Percentiles rank a stretch among this genome's conserved stretches.
Evolutionary conservation across 352 stramenopile species (phyloP).

Genomic region (Saprolegnia diclina): DNA sequence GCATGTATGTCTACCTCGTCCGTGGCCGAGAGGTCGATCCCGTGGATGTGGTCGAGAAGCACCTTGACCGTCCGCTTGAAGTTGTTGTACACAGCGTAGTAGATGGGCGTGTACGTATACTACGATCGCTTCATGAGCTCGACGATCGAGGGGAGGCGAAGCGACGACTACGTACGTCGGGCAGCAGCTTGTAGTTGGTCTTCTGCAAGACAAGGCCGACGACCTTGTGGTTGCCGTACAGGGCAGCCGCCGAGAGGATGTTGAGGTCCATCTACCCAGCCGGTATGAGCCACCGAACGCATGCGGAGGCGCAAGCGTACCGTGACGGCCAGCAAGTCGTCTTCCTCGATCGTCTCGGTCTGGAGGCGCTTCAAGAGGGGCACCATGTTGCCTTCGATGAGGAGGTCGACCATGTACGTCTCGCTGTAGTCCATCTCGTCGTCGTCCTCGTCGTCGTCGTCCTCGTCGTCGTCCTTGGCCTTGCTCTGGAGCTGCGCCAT

Average conservation of each 20-base stretch:
- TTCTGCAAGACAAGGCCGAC: conserved; percentile 3
- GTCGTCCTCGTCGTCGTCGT: conserved; percentile 2
- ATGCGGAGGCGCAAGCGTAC: not conserved
- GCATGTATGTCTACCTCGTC: not conserved
- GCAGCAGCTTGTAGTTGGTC: conserved; percentile 5
- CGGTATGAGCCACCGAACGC: not conserved
- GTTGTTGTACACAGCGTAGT: conserved; percentile 15
- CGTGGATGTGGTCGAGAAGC: not conserved
- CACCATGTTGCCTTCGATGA: not conserved
- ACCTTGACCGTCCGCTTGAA: not conserved
- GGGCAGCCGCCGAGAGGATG: conserved; percentile 4
- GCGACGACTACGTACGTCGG: not conserved
- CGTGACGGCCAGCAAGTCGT: not conserved
- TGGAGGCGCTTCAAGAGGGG: not conserved
- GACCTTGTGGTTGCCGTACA: conserved; percentile 4
- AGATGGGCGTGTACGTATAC: conserved; percentile 4
- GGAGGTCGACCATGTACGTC: conserved; percentile 8
- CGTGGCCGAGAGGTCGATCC: not conserved
- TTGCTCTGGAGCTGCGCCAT: not conserved
- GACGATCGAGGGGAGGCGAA: not conserved
- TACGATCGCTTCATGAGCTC: not conserved
- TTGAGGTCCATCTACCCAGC: not conserved
- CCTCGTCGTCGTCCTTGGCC: not conserved
- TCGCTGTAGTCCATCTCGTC: not conserved
- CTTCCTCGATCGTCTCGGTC: not conserved